These are phyloP conservation scores for Lepidopterella palustris DNA, from an alignment of 495 filamentous ascomycete genomes.

Conservation along the genomic window DNA sequence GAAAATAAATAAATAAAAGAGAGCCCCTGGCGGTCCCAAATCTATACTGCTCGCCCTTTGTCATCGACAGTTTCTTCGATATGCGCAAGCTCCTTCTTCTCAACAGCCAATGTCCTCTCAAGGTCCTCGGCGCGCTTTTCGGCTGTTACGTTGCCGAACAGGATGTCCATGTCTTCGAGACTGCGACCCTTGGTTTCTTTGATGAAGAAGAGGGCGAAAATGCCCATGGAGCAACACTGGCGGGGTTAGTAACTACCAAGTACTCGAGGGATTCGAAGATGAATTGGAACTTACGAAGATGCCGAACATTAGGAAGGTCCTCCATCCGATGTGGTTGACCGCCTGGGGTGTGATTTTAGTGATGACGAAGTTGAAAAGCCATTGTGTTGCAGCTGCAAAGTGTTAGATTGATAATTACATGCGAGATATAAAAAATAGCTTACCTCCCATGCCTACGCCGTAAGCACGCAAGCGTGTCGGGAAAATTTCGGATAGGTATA, in stretches of 20 bases:
- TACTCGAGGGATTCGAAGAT: not conserved
- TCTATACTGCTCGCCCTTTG: too few relatives aligned
- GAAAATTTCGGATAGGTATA: conserved; percentile 21
- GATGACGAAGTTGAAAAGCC: conserved; percentile 53
- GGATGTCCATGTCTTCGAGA: conserved; percentile 38
- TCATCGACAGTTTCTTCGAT: too few relatives aligned
- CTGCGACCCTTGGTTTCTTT: conserved; percentile 35
- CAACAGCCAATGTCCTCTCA: conserved; percentile 4
- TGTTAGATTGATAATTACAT: not conserved
- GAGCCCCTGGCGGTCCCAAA: too few relatives aligned
- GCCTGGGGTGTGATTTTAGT: conserved; percentile 49
- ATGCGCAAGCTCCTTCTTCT: conserved; percentile 6
- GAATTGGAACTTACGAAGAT: conserved; percentile 35
- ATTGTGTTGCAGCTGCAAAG: conserved; percentile 43
- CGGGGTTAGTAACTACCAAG: not conserved
- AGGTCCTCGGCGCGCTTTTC: conserved; percentile 14
- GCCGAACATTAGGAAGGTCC: conserved; percentile 52
- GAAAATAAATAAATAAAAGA: too few relatives aligned
- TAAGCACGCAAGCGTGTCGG: conserved; percentile 11
- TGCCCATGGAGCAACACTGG: conserved; percentile 44
- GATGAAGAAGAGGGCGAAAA: conserved; percentile 49
- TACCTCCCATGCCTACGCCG: conserved; percentile 15
- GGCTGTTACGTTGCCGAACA: conserved; percentile 42
- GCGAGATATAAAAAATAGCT: not conserved
- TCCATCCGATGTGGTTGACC: conserved; percentile 46